Conservation (phyloP, 2,329 filamentous ascomycete species). For the Fusarium caatingaense region DNA sequence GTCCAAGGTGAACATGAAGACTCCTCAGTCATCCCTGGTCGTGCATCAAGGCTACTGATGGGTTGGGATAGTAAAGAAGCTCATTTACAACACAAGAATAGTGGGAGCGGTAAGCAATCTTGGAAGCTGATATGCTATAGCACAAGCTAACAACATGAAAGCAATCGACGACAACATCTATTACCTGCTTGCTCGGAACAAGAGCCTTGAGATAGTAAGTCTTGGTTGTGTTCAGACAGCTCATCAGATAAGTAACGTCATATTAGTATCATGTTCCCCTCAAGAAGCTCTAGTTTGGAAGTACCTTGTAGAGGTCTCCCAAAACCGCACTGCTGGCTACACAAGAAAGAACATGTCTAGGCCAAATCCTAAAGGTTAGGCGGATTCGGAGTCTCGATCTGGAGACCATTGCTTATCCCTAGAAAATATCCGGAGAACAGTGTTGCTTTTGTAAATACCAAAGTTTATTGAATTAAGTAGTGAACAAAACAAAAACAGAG, state of each 20-base stretch:
- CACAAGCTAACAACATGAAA: conserved; percentile 22
- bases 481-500: conserved; percentile 39
- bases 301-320: too few species aligned
- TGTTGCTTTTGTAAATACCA: conserved; percentile 6
- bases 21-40: conserved; percentile 45
- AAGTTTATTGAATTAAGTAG: conserved; percentile 31
- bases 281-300: conserved; percentile 27
- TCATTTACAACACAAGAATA: conserved; percentile 50
- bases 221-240: background rate
- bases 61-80: conserved; percentile 56
- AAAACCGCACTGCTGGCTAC: background rate
- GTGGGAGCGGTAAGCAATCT: conserved; percentile 45
- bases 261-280: conserved; percentile 47
- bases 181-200: conserved; percentile 46
- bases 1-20: conserved; percentile 46
- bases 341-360: background rate
- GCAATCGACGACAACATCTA: conserved; percentile 53
- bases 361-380: background rate
- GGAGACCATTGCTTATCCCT: background rate
- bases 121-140: background rate
- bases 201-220: conserved; percentile 51
- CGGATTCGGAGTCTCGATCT: background rate
- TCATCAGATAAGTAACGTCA: conserved; percentile 11
- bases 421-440: background rate
- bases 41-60: conserved; percentile 50